Percentiles rank a stretch among this genome's conserved stretches.
These are phyloP conservation scores for Phytopythium montanum DNA, from an alignment of 352 stramenopile genomes.

Conservation along the genomic window DNA sequence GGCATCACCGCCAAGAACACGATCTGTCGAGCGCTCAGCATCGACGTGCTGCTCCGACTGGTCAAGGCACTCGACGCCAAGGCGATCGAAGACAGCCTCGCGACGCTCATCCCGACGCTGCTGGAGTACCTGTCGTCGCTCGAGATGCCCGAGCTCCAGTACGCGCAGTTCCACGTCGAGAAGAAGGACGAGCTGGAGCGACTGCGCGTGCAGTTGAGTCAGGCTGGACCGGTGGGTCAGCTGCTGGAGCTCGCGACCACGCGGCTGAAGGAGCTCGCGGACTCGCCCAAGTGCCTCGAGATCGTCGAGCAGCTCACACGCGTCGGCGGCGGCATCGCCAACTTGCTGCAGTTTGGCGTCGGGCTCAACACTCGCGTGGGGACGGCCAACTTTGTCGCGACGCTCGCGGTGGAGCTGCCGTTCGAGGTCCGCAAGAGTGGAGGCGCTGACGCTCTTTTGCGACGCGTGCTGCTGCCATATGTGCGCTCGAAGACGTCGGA, in stretches of 20 bases:
- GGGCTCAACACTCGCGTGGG: constrained; percentile 81
- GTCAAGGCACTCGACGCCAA: constrained; percentile 55
- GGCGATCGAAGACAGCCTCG: constrained; percentile 53
- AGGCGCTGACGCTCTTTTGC: constrained; percentile 51
- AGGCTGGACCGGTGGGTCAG: constrained; percentile 69
- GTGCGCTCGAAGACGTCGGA: constrained; percentile 44
- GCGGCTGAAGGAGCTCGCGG: constrained; percentile 52
- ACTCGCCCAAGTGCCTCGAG: constrained; percentile 25
- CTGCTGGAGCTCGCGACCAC: constrained; percentile 56
- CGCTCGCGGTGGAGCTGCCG: constrained; percentile 55
- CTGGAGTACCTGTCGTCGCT: constrained; percentile 80
- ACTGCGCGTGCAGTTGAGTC: constrained; percentile 72
- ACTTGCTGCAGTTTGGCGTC: constrained; percentile 69
- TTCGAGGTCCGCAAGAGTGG: constrained; percentile 71
- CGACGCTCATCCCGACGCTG: constrained; percentile 54
- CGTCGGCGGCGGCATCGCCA: constrained; percentile 27
- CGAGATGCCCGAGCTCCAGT: constrained; percentile 81
- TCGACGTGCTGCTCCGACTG: constrained; percentile 69
- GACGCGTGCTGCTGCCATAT: constrained; percentile 55
- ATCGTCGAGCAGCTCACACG: constrained; percentile 52
- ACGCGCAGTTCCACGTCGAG: constrained; percentile 83
- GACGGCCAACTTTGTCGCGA: constrained; percentile 74
- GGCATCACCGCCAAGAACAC: constrained; percentile 73
- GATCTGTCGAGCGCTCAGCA: constrained; percentile 57
- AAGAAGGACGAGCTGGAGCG: constrained; percentile 82